Conservation (phyloP, 2,329 filamentous ascomycete species). For the Sodiomyces alkalinus region DNA sequence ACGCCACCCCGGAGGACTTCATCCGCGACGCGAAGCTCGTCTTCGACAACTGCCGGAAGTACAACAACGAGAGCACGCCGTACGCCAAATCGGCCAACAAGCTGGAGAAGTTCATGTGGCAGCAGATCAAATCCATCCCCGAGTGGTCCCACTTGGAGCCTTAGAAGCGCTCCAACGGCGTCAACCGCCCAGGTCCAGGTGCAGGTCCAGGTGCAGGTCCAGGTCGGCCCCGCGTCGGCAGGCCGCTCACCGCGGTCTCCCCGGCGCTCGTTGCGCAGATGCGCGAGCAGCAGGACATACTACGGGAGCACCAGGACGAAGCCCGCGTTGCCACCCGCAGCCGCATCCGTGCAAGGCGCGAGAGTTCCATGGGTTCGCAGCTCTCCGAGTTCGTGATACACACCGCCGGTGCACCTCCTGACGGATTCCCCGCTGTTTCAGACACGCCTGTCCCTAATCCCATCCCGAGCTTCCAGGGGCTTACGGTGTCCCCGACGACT, state of each 20-base stretch:
- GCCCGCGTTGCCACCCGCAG: not conserved
- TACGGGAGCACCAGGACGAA: not conserved
- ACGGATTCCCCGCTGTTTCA: too few relatives aligned
- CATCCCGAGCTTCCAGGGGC: too few relatives aligned
- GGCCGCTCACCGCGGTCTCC: not conserved
- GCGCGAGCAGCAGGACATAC: not conserved
- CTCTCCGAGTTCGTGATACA: too few relatives aligned
- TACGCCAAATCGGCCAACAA: constrained; percentile 94
- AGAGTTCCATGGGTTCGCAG: too few relatives aligned
- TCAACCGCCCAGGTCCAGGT: not conserved
- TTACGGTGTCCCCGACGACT: too few relatives aligned
- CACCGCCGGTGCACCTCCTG: too few relatives aligned
- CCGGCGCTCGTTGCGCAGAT: not conserved
- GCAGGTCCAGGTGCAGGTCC: too few relatives aligned
- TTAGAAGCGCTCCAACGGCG: constrained; percentile 15
- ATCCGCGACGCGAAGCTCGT: constrained; percentile 77
- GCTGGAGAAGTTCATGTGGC: constrained; percentile 89
- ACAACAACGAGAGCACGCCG: constrained; percentile 89
- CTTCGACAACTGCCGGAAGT: constrained; percentile 87
- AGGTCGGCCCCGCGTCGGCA: not conserved
- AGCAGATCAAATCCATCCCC: constrained; percentile 77
- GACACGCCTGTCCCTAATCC: too few relatives aligned
- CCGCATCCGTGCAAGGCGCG: not conserved
- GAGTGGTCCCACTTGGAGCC: constrained; percentile 66
- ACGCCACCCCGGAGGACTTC: constrained; percentile 84